Conservation (phyloP, 2,329 filamentous ascomycete species). For the Alternaria ventricosa region DNA sequence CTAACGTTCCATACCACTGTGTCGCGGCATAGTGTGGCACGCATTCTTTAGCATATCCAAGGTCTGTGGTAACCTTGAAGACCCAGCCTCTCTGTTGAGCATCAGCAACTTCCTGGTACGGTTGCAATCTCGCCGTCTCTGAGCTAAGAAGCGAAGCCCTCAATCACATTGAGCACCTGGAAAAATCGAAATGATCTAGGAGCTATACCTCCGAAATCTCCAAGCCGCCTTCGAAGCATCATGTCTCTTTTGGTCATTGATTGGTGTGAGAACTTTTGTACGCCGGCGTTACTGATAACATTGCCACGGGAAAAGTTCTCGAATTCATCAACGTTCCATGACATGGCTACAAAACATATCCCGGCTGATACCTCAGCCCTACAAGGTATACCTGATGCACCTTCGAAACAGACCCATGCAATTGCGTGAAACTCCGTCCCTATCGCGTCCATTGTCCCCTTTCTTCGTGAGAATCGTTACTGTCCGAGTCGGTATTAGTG, state of each 20-base stretch:
- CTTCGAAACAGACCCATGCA: constrained; percentile 6
- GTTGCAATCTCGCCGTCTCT: neutral
- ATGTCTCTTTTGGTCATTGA: neutral
- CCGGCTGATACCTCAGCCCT: constrained; percentile 3
- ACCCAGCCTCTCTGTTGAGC: neutral
- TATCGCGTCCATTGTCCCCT: neutral
- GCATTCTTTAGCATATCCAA: neutral
- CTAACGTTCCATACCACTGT: neutral
- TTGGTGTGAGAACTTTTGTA: neutral
- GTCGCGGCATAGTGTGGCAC: neutral
- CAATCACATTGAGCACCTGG: neutral
- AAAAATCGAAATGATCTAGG: constrained; percentile 3
- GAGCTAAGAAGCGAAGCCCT: neutral
- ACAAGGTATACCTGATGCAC: constrained; percentile 4
- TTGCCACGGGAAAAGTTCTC: neutral
- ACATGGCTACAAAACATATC: neutral
- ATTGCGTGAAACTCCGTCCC: neutral
- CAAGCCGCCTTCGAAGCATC: constrained; percentile 8
- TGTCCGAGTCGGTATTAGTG: neutral
- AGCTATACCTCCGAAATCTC: constrained; percentile 1
- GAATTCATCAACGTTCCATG: neutral
- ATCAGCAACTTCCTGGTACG: neutral
- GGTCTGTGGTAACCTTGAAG: neutral
- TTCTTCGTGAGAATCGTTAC: neutral
- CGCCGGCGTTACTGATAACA: neutral